These are phyloP conservation scores for Aschersonia sp. DNA, from an alignment of 2,329 filamentous ascomycete genomes.

Conservation along the genomic window DNA sequence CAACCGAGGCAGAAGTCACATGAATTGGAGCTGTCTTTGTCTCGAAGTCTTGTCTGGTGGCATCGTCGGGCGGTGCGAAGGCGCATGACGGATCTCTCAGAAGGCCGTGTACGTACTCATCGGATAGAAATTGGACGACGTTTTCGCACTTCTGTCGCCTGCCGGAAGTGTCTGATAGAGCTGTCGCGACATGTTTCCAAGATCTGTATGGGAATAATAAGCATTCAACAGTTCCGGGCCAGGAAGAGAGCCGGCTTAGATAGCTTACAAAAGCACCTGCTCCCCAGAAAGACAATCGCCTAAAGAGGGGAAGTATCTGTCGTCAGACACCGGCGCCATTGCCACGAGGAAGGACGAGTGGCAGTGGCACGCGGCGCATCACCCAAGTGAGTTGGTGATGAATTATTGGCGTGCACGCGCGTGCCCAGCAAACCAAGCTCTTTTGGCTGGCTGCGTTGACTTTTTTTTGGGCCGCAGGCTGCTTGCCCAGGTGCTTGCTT, in stretches of 20 bases:
- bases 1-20: slow-evolving; percentile 51
- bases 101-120: slow-evolving; percentile 51
- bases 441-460: neutral
- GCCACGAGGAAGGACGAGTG: slow-evolving; percentile 31
- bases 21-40: slow-evolving; percentile 80
- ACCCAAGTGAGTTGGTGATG: slow-evolving; percentile 13
- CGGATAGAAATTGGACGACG: slow-evolving; percentile 55
- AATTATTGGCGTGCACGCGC: slow-evolving; percentile 19
- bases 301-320: slow-evolving; percentile 68
- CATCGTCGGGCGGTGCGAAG: slow-evolving; percentile 47
- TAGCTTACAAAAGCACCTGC: slow-evolving; percentile 60
- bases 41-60: slow-evolving; percentile 60
- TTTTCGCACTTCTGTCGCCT: slow-evolving; percentile 35
- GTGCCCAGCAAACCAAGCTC: slow-evolving; percentile 1
- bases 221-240: slow-evolving; percentile 2
- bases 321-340: slow-evolving; percentile 59
- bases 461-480: neutral
- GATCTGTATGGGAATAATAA: slow-evolving; percentile 27
- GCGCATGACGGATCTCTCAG: slow-evolving; percentile 54
- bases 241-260: neutral
- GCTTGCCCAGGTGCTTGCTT: neutral
- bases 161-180: slow-evolving; percentile 40
- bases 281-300: slow-evolving; percentile 75
- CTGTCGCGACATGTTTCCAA: slow-evolving; percentile 45
- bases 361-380: slow-evolving; percentile 23